Base-by-base conservation (phyloP, 2,329 filamentous ascomycete species). In the Trichoderma sp. region DNA sequence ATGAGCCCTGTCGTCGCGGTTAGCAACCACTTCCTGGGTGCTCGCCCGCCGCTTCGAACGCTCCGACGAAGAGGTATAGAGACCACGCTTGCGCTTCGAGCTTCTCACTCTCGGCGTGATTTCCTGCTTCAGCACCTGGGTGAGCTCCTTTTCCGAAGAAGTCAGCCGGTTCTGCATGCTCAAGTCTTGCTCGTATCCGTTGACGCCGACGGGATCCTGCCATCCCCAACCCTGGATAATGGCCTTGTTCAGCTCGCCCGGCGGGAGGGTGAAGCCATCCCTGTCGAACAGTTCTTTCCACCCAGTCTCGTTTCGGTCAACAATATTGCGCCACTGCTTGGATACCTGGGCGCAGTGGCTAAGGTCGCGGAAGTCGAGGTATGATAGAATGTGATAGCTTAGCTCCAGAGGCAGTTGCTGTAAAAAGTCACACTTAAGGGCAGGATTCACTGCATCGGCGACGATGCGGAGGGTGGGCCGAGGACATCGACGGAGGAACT, bases 201-300 rank as follows among this genome's bases (percentile, higher is more conserved):
- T 87, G 4, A 84, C 79, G 0, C 91, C 91, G 66, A 88, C 86
- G 0, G 94, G 92, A 75, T 94, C 92, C 77, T 99, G 95, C 93
- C 95, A 99, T 15, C 94, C 95, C 95, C 95, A 99, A 15, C 95
- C 95, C 81, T 98, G 92, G 50, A 84, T 83, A 66, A 98, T 93
- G 34, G 95, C 94, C 72, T 90, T 90, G 71, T 92, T 89, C 27
- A 99, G 84, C 78, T 99, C 95, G 19, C 92, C 92, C 1, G 89
- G 84, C 0, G 93, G 90, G 2, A 99, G 82, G 32, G 82, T 82
- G 77, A 92, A 97, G 0, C 93, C 93, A 76, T 97, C 93, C 1
- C 84, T 84, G 70, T 97, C 93, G 50, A 99, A 89, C 1, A 97
- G 83, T 71, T 94, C 91, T 79, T 96, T 98, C 95, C 95, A 99